Conservation (phyloP, 371 early-diverging fungal genomes). For the Fennellomyces sp. region DNA sequence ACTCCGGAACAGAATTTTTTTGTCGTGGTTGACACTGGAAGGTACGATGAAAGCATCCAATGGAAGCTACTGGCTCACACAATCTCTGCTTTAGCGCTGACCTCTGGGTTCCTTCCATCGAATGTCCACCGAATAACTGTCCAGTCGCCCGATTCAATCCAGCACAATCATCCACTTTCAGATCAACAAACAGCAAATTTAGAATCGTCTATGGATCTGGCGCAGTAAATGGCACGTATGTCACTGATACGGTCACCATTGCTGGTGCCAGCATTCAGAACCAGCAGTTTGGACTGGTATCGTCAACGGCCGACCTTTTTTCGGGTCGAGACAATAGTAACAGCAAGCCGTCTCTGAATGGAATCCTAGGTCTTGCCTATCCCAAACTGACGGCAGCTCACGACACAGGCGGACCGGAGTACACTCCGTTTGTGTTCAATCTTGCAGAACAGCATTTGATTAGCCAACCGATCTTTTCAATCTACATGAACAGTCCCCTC, state of each 20-base stretch:
- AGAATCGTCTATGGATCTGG: slow-evolving; percentile 43
- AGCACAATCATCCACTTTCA: slow-evolving; percentile 30
- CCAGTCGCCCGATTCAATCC: slow-evolving; percentile 34
- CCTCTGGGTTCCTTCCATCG: slow-evolving; percentile 44
- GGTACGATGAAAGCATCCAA: slow-evolving; percentile 19
- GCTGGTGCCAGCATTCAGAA: slow-evolving; percentile 32
- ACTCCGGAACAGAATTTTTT: slow-evolving; percentile 43
- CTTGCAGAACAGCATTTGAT: slow-evolving; percentile 35
- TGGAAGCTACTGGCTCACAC: neutral
- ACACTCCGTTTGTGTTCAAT: slow-evolving; percentile 48
- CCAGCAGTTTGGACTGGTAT: slow-evolving; percentile 47
- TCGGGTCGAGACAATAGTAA: slow-evolving; percentile 25
- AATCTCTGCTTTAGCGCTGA: slow-evolving; percentile 33
- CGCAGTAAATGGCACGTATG: slow-evolving; percentile 43
- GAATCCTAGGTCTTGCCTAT: slow-evolving; percentile 50
- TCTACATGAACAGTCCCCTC: slow-evolving; percentile 35
- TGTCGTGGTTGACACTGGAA: slow-evolving; percentile 49
- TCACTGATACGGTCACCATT: slow-evolving; percentile 37
- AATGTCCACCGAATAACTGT: slow-evolving; percentile 36
- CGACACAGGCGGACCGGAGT: slow-evolving; percentile 17
- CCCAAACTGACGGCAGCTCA: slow-evolving; percentile 38
- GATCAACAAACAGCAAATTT: slow-evolving; percentile 20
- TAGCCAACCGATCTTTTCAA: slow-evolving; percentile 36
- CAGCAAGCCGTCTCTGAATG: slow-evolving; percentile 27
- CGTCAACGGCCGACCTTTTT: slow-evolving; percentile 29